Evolutionary conservation across 139 green algal genomes (phyloP).

Genomic region (Yamagishiella unicocca): DNA sequence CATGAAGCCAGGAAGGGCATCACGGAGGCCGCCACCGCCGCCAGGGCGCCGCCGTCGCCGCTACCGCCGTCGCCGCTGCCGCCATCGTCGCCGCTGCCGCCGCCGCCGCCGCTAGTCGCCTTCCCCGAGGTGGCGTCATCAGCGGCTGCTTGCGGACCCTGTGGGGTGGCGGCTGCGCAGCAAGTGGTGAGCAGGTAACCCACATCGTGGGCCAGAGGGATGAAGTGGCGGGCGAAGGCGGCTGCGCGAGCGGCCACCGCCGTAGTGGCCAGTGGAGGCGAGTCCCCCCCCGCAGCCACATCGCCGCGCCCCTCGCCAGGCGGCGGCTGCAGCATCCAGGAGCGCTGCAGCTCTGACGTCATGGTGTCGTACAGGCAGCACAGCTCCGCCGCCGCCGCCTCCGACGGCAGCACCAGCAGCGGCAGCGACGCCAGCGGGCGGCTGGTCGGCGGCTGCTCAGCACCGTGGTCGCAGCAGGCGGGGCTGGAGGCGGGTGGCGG

Average conservation of each 20-base stretch:
- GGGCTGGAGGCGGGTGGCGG: neutral
- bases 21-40: neutral
- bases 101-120: neutral
- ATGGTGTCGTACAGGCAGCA: slow-evolving; percentile 13
- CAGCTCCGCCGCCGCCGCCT: neutral
- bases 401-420: slow-evolving; percentile 10
- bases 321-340: neutral
- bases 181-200: neutral
- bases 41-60: neutral
- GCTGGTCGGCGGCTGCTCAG: neutral
- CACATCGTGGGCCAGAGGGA: neutral
- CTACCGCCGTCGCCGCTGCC: too few species aligned
- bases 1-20: neutral
- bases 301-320: too few species aligned
- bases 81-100: too few species aligned
- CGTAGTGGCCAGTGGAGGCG: too few species aligned
- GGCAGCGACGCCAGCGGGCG: slow-evolving; percentile 22
- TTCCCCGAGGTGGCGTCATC: neutral
- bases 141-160: neutral
- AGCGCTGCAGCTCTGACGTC: neutral
- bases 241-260: neutral
- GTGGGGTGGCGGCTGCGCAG: neutral
- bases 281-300: too few species aligned
- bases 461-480: neutral
- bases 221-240: neutral